Base-by-base conservation (phyloP, 352 stramenopile genomes). In the Sclerospora graminicola region DNA sequence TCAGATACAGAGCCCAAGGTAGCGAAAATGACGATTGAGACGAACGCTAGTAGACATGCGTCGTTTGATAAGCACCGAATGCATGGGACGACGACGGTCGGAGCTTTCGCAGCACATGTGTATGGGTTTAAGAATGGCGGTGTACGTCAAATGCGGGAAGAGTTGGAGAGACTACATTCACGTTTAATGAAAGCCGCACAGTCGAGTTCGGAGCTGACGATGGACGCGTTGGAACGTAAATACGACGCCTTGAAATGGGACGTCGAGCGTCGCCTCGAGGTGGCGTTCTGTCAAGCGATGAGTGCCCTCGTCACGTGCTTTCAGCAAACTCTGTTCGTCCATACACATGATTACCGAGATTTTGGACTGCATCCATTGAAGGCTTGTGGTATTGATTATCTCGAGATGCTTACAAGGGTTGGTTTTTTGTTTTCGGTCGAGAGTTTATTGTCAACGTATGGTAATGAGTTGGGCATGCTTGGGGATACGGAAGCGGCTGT, bases 381-480 rank as follows among this genome's bases (percentile, higher is more conserved):
- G 30, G 44, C 63, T 7, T 50, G 50, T 8, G 67, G 67, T 1
- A 48, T 88, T n/a, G 58, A 71, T 35, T 89, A 89, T 24, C 37
- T 89, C 30, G 78, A 87, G 55, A 77, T 83, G 66, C 57, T 76
- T 13, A 77, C 60, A 8, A 57, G 57, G 38, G 48, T 86, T 27
- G 81, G 81, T 1, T 92, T 90, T 32, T 54, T 92, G 2, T 89
- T 92, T 35, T 88, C 71, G 1, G 76, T 90, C 8, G 81, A 92
- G 51, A 89, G 75, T 30, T 49, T 92, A 14, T 36, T 92, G n/a
- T 90, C 78, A 1, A 92, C 81, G 10, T 88, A 89, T 47, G 79
- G 77, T 21, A 86, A 89, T 24, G 81, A 92, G 41, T 57, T 81
- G 10, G 81, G 81, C 3, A 92, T 92, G 78, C 57, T 92, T 6